Conservation (phyloP, 129 eudicot species). For the Logfia minima region DNA sequence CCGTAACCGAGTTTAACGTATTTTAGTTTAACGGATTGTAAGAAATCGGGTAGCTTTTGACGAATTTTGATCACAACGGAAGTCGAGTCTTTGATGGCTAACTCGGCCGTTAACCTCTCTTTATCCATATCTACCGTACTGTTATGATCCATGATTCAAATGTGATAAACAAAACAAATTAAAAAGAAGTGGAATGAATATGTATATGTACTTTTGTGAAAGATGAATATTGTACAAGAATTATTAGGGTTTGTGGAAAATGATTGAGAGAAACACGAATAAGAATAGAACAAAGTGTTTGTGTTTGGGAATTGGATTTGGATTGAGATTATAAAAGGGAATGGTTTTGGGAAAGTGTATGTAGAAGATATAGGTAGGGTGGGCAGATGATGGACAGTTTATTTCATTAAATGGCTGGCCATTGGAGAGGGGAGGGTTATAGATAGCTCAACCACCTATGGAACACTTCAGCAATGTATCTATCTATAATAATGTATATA, state of each 20-base stretch:
- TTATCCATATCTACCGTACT: slow-evolving; percentile 68
- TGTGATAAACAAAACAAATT: not conserved
- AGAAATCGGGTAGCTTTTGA: slow-evolving; percentile 66
- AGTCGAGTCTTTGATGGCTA: slow-evolving; percentile 60
- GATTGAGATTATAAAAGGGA: slow-evolving; percentile 8
- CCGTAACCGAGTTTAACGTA: slow-evolving; percentile 85
- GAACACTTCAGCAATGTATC: slow-evolving; percentile 3
- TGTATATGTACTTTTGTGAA: not conserved
- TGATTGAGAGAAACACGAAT: not conserved
- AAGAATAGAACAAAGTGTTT: not conserved
- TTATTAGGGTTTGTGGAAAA: not conserved
- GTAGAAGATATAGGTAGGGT: slow-evolving; percentile 21
- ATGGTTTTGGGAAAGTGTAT: slow-evolving; percentile 14
- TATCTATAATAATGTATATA: not conserved
- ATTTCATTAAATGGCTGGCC: slow-evolving; percentile 41
- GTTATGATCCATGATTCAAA: slow-evolving; percentile 18
- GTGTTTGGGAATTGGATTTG: not conserved
- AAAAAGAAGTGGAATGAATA: not conserved
- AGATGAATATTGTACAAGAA: not conserved
- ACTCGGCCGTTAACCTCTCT: slow-evolving; percentile 85
- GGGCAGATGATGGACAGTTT: slow-evolving; percentile 28
- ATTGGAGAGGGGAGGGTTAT: slow-evolving; percentile 1
- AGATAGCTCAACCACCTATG: slow-evolving; percentile 60
- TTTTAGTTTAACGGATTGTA: slow-evolving; percentile 82
- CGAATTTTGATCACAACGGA: slow-evolving; percentile 82